Conservation (phyloP, 768 basidiomycete species). For the Amyloporia xantha region DNA sequence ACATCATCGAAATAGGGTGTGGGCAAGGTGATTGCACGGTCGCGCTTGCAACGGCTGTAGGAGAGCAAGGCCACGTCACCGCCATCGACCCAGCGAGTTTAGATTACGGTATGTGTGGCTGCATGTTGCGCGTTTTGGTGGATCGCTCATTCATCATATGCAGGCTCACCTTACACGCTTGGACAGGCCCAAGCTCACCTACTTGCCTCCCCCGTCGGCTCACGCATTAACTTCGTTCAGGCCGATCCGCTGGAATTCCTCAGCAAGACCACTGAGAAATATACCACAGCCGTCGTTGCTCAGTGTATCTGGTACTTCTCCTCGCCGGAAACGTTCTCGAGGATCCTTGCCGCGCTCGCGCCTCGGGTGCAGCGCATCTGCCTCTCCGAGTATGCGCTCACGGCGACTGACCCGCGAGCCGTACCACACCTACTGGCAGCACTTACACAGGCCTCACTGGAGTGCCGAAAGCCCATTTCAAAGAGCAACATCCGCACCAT, state of each 20-base stretch:
- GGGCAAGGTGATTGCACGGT: constrained; percentile 37
- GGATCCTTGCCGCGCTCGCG: constrained; percentile 24
- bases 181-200: constrained; percentile 31
- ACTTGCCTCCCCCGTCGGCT: constrained; percentile 23
- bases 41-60: constrained; percentile 30
- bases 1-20: constrained; percentile 34
- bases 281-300: constrained; percentile 29
- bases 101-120: constrained; percentile 28
- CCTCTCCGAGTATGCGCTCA: constrained; percentile 31
- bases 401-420: constrained; percentile 15
- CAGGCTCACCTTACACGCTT: constrained; percentile 31
- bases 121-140: not conserved
- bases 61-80: constrained; percentile 28
- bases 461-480: constrained; percentile 24
- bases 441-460: constrained; percentile 30
- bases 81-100: constrained; percentile 33
- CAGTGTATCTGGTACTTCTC: constrained; percentile 36
- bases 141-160: too few species aligned
- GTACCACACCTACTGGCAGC: constrained; percentile 30
- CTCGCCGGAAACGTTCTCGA: constrained; percentile 24
- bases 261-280: constrained; percentile 14
- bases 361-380: constrained; percentile 22
- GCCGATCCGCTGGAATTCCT: constrained; percentile 26
- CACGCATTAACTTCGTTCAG: constrained; percentile 30
- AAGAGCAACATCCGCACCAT: constrained; percentile 31